These are phyloP conservation scores for Entomortierella chlamydospora DNA, from an alignment of 192 early-diverging fungal species.

Conservation along the genomic window DNA sequence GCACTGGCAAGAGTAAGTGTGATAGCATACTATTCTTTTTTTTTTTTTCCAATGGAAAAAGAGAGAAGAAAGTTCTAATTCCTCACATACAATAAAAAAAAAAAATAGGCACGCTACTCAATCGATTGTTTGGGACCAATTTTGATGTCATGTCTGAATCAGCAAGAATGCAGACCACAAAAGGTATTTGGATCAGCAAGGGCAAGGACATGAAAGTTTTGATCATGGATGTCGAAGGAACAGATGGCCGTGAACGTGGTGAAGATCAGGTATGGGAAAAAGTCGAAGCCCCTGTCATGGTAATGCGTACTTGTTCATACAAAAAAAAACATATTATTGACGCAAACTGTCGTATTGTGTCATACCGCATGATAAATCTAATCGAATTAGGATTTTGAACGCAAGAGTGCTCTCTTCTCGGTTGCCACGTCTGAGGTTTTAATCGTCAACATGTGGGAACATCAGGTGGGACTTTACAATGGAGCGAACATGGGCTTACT, in stretches of 20 bases:
- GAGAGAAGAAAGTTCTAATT: too few species aligned
- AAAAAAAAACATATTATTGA: too few species aligned
- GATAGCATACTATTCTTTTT: too few species aligned
- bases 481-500: constrained; percentile 99
- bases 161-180: constrained; percentile 92
- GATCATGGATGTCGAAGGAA: constrained; percentile 99
- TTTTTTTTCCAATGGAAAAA: too few species aligned
- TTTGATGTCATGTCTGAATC: constrained; percentile 97
- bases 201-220: constrained; percentile 81
- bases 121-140: constrained; percentile 93
- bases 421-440: constrained; percentile 95
- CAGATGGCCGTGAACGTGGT: constrained; percentile 97
- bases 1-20: constrained; percentile 92
- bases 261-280: constrained; percentile 90
- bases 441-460: constrained; percentile 98
- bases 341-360: neutral
- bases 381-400: constrained; percentile 94
- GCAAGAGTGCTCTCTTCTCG: constrained; percentile 98
- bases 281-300: neutral
- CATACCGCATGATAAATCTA: neutral
- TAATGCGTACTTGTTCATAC: too few species aligned
- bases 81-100: neutral
- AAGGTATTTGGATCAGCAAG: constrained; percentile 96
- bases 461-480: constrained; percentile 98
- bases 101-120: constrained; percentile 87